phyloP scores from a whole-genome alignment of 2,329 filamentous ascomycete genomes.

The Epichloe glyceriae region DNA sequence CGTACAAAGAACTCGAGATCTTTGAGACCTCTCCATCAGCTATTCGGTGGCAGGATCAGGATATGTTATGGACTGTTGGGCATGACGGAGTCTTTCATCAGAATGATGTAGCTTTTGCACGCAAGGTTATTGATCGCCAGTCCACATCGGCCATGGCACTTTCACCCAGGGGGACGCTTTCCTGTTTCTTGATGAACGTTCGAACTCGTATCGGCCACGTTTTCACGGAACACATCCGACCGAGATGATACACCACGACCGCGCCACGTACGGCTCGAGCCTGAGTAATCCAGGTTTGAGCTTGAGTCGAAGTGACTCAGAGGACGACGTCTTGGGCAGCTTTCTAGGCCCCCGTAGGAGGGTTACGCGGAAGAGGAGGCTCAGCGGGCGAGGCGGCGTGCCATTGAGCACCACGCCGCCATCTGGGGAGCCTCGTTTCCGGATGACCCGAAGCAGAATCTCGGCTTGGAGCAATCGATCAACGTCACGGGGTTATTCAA shows the following conservation, averaged over 20 bases:
- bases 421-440: constrained; percentile 19
- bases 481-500: constrained; percentile 44
- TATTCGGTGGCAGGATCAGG: constrained; percentile 50
- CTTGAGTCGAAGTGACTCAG: constrained; percentile 49
- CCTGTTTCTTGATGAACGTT: constrained; percentile 49
- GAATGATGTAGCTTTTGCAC: constrained; percentile 51
- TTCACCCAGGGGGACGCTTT: constrained; percentile 43
- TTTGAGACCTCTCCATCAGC: constrained; percentile 45
- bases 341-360: constrained; percentile 39
- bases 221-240: constrained; percentile 23
- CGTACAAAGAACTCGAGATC: constrained; percentile 51
- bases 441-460: constrained; percentile 25
- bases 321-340: constrained; percentile 49
- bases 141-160: constrained; percentile 49
- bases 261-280: constrained; percentile 34
- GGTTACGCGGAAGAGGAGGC: constrained; percentile 27
- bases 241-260: constrained; percentile 22
- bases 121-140: constrained; percentile 48
- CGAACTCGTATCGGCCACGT: constrained; percentile 29
- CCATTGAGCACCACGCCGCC: constrained; percentile 43
- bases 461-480: constrained; percentile 45
- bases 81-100: constrained; percentile 50
- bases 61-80: constrained; percentile 53
- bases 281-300: constrained; percentile 37
- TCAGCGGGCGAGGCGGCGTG: constrained; percentile 29